Percentiles rank a stretch among this genome's conserved stretches.
Evolutionary conservation across 2,329 filamentous ascomycete genomes (phyloP).

Genomic region (Fusarium multiceps): DNA sequence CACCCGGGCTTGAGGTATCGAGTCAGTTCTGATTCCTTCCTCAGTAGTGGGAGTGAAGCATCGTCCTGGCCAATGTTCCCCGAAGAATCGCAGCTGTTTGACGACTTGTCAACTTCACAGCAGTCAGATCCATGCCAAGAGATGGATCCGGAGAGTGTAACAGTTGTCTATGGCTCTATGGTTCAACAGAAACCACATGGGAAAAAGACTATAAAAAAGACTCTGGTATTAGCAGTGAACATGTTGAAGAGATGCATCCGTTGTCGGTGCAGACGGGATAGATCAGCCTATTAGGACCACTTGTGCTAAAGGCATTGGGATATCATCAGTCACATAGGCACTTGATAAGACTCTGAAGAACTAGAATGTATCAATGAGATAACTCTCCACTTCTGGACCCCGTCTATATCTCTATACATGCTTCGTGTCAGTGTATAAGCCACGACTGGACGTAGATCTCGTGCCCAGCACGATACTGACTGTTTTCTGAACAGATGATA

Average conservation of each 20-base stretch:
- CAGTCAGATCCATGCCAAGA: not conserved
- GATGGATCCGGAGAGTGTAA: not conserved
- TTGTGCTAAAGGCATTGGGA: not conserved
- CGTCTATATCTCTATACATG: not conserved
- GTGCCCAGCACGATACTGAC: not conserved
- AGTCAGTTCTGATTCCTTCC: not conserved
- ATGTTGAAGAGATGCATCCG: not conserved
- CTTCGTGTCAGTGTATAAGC: conserved; percentile 3
- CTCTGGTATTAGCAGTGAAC: not conserved
- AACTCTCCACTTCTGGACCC: not conserved
- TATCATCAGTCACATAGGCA: not conserved
- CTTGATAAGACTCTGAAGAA: not conserved
- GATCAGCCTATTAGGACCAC: not conserved
- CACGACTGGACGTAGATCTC: not conserved
- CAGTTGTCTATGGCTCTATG: not conserved
- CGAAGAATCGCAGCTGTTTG: not conserved
- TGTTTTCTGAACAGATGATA: not conserved
- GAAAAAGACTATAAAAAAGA: not conserved
- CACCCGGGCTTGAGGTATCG: not conserved
- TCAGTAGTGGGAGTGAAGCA: not conserved
- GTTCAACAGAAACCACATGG: not conserved
- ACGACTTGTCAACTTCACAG: not conserved
- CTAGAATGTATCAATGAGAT: not conserved
- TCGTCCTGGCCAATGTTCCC: not conserved
- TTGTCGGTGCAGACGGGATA: not conserved